Percentiles rank a stretch among this genome's conserved stretches.
Evolutionary conservation across 176 grass and related monocot species (phyloP).

Genomic region (Avena eriantha): DNA sequence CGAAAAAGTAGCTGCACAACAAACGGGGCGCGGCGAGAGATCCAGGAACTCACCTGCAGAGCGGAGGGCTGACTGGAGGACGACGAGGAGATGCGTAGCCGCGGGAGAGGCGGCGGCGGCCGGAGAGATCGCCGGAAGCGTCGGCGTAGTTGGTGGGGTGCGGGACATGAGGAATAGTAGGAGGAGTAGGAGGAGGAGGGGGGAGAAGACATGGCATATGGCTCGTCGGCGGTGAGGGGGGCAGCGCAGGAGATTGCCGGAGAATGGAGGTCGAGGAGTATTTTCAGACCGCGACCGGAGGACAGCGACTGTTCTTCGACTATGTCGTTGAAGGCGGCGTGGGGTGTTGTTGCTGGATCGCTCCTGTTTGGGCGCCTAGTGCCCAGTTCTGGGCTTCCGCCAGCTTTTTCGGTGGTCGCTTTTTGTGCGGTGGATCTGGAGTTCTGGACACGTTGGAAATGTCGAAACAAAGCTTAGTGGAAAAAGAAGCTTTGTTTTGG

Average conservation of each 20-base stretch:
- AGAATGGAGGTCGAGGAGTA: background rate
- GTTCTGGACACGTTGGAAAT: background rate
- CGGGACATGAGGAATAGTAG: background rate
- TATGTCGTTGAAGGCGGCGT: background rate
- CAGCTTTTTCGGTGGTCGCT: background rate
- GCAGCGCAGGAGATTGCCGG: background rate
- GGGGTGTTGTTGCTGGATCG: background rate
- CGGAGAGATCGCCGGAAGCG: slow-evolving; percentile 40
- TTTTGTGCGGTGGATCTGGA: background rate
- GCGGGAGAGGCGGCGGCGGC: slow-evolving; percentile 8
- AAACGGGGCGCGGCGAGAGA: slow-evolving; percentile 21
- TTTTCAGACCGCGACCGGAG: slow-evolving; percentile 2
- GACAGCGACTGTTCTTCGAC: background rate
- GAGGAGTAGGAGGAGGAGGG: background rate
- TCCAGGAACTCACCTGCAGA: slow-evolving; percentile 37
- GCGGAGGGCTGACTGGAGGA: background rate
- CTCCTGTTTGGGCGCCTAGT: background rate
- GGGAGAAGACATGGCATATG: slow-evolving; percentile 13
- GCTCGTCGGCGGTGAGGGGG: background rate
- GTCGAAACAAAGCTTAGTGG: background rate
- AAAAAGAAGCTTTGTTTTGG: background rate
- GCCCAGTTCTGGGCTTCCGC: background rate
- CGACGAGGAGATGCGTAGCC: background rate
- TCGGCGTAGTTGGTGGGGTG: slow-evolving; percentile 14
- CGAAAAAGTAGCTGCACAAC: background rate